Base-by-base conservation (phyloP, 2,329 filamentous ascomycete genomes). In the Fragosphaeria purpurea region DNA sequence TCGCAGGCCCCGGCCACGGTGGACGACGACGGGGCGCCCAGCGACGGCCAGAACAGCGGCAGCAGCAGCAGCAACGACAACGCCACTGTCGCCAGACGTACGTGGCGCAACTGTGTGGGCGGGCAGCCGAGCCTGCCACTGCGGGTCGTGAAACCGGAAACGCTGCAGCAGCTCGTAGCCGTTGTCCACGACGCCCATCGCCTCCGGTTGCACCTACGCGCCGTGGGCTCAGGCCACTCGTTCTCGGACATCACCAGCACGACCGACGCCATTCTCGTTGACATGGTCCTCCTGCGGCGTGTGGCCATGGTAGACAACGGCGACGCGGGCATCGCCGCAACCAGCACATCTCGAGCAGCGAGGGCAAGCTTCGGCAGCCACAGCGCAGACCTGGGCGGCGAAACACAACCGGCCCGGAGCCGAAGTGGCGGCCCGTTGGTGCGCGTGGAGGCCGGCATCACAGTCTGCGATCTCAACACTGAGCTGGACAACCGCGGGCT, bases 221-320 rank as follows among this genome's bases (percentile, higher is more conserved):
- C 59, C 6, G 55, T 61, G 3, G 60, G 60, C 2, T 59, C 59
- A 1, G 60, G 60, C n/a, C 60, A 61, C 46, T 56, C 59, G 4
- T 61, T 61, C 7, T 61, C 60, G 1, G 55, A 61, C 44, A 56
- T 61, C 33, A 57, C 59, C 1, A 34, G 46, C 41, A 50, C 58
- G 1, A 52, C 57, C 13, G 43, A 55, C 32, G 59, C 56, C 7
- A 38, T 61, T 6, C 52, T 61, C 8, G 40, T 61, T 3, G 51
- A 56, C 43, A 51, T 59, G 32, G 45, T 50, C 5, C 50, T 53
- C 1, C 51, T 61, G 6, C 53, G 49, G 4, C 55, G 54, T 7
- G 38, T 60, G 3, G 13, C 55, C 12, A 54, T 58, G 43, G 43
- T 57, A 9, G 59, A 58, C 40, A 55, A 55, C 4, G 46, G 53